phyloP scores from a whole-genome alignment of 140 eudicot species.

The Stevia rebaudiana region DNA sequence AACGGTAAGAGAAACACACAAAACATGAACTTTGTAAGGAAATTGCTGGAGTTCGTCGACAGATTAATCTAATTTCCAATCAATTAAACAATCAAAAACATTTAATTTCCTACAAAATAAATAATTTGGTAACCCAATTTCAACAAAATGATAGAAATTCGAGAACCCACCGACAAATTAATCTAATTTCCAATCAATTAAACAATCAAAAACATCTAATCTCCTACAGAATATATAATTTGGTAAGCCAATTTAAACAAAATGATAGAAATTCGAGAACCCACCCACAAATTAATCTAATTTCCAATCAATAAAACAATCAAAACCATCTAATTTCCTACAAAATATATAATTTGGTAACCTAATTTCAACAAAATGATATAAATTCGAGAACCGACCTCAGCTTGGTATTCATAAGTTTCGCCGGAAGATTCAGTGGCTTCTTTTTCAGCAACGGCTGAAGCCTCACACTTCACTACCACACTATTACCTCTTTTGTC shows the following conservation, averaged over 20 bases:
- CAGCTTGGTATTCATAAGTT: slow-evolving; percentile 87
- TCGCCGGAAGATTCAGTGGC: slow-evolving; percentile 63
- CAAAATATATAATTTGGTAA: not conserved
- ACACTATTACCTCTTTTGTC: slow-evolving; percentile 49
- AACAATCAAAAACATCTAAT: not conserved
- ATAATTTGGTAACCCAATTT: not conserved
- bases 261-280: slow-evolving; percentile 12
- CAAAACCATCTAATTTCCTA: too few relatives aligned
- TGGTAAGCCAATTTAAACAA: not conserved
- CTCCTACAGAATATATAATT: not conserved
- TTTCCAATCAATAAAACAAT: not conserved
- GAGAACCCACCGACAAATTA: slow-evolving; percentile 41
- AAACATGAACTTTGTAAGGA: not conserved
- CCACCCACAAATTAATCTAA: slow-evolving; percentile 34
- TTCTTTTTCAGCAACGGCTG: slow-evolving; percentile 82
- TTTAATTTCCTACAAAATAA: not conserved
- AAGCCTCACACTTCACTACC: slow-evolving; percentile 72
- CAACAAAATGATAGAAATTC: not conserved
- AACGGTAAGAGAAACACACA: not conserved
- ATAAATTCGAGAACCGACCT: slow-evolving; percentile 48
- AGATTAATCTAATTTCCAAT: not conserved
- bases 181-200: not conserved
- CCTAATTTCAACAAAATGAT: not conserved
- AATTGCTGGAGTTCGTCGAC: not conserved
- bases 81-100: not conserved